Evolutionary conservation across 2,329 filamentous ascomycete genomes (phyloP).

Genomic region (Orbilia ellipsospora): DNA sequence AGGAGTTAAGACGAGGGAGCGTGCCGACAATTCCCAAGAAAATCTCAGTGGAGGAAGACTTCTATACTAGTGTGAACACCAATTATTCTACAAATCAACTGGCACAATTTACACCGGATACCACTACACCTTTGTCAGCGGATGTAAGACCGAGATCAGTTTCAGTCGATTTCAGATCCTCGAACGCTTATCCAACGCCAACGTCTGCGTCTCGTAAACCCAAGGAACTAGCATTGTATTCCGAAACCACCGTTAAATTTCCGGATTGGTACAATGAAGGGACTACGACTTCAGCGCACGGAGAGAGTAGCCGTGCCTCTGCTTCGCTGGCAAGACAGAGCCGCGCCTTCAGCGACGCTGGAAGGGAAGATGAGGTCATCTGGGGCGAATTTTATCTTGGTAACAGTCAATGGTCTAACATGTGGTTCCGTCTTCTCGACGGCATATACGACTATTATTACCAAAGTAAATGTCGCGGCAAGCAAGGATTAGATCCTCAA

Average conservation of each 20-base stretch:
- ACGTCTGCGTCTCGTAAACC: constrained; percentile 27
- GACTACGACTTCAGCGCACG: constrained; percentile 17
- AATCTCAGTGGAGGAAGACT: constrained; percentile 42
- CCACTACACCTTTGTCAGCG: constrained; percentile 23
- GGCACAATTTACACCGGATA: constrained; percentile 41
- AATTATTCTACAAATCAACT: constrained; percentile 25
- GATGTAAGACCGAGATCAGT: constrained; percentile 31
- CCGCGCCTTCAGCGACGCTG: constrained; percentile 36
- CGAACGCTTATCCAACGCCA: constrained; percentile 45
- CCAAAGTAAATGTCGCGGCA: constrained; percentile 33
- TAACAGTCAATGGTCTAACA: constrained; percentile 41
- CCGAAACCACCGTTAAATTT: constrained; percentile 30
- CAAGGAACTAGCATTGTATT: constrained; percentile 33
- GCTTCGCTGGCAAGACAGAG: constrained; percentile 40
- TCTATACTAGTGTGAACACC: constrained; percentile 38
- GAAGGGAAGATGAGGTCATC: constrained; percentile 30
- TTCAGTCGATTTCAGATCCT: constrained; percentile 34
- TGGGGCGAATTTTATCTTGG: constrained; percentile 46
- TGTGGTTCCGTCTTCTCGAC: constrained; percentile 46
- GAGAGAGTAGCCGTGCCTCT: constrained; percentile 28
- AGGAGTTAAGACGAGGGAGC: constrained; percentile 16
- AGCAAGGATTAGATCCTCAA: constrained; percentile 43
- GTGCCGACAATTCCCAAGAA: constrained; percentile 18
- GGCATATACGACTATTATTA: constrained; percentile 46
- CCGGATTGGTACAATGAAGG: constrained; percentile 48